A percentile compares a stretch with the other conserved stretches of the same genome.
Conservation (phyloP, 1,284 basidiomycete genomes). For the Schizophyllum commune region DNA sequence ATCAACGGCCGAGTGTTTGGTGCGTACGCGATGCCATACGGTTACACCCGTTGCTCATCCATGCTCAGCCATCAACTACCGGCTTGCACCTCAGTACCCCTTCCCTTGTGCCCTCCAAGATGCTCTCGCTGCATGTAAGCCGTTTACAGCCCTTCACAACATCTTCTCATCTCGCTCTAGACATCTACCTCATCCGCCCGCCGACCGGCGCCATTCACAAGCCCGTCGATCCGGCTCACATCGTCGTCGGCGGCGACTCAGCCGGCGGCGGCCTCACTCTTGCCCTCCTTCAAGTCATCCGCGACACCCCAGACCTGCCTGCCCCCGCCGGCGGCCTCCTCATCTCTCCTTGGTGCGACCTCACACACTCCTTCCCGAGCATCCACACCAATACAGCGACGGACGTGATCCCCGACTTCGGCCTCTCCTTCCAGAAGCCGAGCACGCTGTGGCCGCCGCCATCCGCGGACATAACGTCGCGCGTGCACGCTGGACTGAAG, state of each 20-base stretch:
- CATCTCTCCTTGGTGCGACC: slow-evolving; percentile 89
- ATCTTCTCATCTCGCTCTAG: slow-evolving; percentile 19
- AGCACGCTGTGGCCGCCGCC: slow-evolving; percentile 91
- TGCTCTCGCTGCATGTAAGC: slow-evolving; percentile 72
- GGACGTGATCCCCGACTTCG: slow-evolving; percentile 67
- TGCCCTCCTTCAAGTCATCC: slow-evolving; percentile 85
- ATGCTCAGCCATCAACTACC: slow-evolving; percentile 74
- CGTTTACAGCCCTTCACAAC: neutral
- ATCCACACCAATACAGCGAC: slow-evolving; percentile 81
- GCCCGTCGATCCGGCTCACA: slow-evolving; percentile 75
- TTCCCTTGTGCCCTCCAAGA: slow-evolving; percentile 95
- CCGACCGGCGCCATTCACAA: slow-evolving; percentile 66
- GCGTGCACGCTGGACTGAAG: slow-evolving; percentile 58
- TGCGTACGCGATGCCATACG: slow-evolving; percentile 22
- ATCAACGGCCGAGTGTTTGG: slow-evolving; percentile 84
- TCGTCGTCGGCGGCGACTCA: slow-evolving; percentile 87
- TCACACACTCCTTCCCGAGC: slow-evolving; percentile 93
- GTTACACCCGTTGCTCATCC: slow-evolving; percentile 2
- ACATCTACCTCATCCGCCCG: slow-evolving; percentile 48
- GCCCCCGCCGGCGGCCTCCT: slow-evolving; percentile 80
- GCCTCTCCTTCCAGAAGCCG: slow-evolving; percentile 74
- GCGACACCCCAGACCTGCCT: slow-evolving; percentile 72
- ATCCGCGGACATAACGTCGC: slow-evolving; percentile 57
- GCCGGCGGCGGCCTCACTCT: slow-evolving; percentile 89
- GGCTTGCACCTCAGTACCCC: slow-evolving; percentile 90